Evolutionary conservation across 2,329 filamentous ascomycete genomes (phyloP), one percentile per base, ranked within the genome.

Genomic region (Gliomastix tumulicola): DNA sequence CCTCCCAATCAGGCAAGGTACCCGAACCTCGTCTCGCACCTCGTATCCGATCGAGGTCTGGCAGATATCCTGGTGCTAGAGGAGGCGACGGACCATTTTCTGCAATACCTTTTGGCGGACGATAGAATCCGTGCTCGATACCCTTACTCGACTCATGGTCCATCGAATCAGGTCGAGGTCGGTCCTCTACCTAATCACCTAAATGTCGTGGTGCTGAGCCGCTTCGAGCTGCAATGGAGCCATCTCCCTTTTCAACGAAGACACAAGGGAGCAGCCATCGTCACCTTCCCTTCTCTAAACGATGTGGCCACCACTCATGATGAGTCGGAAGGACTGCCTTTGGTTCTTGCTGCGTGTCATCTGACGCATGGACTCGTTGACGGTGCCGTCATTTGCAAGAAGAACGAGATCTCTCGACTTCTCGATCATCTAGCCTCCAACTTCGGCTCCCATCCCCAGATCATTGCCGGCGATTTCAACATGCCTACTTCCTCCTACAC

Each of bases 381-480:
- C 36, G 68, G 67, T 6, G 68, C 76, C 3, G 65, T 83, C 5
- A 60, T 64, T 3, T 61, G 68, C 1, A 83, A 81, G 51, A 71
- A 68, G 43, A 54, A 59, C 1, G 78, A 84, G 45, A 50, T 82
- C 12, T 63, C 69, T 32, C 62, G 55, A 16, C 49, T 84, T 2
- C 48, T 72, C 3, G 51, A 51, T 7, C 55, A 78, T 48, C 45
- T 83, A 13, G 49, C 54, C 1, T 45, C 42, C 2, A 45, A 55
- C 0, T 69, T 74, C 32, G 43, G 56, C 2, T 37, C 53, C 0
- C 63, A 68, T 25, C 64, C 74, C 5, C 76, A 70, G 62, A 58
- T 82, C 5, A 46, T 84, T 16, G 71, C 73, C 0, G 80, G 80
- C 4, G 78, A 83, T 48, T 79, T 82, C 50, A 84, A 84, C 45